Percentiles rank a stretch among this genome's conserved stretches.
Evolutionary conservation across 2,329 filamentous ascomycete species (phyloP).

Genomic region (Mycosphaerelloides madeirae): DNA sequence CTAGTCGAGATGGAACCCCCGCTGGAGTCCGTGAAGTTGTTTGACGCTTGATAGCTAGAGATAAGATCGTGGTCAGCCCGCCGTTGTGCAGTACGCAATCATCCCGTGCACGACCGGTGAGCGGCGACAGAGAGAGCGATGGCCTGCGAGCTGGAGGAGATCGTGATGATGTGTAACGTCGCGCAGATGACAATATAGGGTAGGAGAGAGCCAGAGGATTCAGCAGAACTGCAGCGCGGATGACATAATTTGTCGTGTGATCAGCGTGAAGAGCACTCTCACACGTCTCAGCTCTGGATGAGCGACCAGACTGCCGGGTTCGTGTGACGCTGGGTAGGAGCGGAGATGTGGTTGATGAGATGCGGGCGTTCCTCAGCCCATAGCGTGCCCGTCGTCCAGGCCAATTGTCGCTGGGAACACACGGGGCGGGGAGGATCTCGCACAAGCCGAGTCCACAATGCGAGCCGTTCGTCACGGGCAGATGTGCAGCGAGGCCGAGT

Average conservation of each 20-base stretch:
- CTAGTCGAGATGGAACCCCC: conserved; percentile 52
- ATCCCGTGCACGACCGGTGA: conserved; percentile 10
- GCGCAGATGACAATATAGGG: conserved; percentile 16
- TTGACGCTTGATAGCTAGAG: conserved; percentile 46
- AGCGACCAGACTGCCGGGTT: conserved; percentile 18
- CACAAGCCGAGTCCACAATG: conserved; percentile 13
- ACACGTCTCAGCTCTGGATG: conserved; percentile 18
- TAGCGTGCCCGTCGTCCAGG: neutral
- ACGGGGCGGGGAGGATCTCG: conserved; percentile 10
- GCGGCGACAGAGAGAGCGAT: conserved; percentile 3
- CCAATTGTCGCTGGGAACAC: conserved; percentile 15
- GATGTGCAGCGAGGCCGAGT: too few relatives aligned
- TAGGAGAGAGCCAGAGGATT: conserved; percentile 5
- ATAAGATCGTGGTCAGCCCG: conserved; percentile 12
- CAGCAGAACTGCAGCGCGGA: conserved; percentile 16
- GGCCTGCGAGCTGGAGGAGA: conserved; percentile 6
- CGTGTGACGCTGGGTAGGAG: conserved; percentile 9
- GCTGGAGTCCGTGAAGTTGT: conserved; percentile 53
- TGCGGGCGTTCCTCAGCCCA: conserved; percentile 5
- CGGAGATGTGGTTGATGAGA: conserved; percentile 11
- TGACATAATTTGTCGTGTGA: conserved; percentile 24
- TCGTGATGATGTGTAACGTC: conserved; percentile 22
- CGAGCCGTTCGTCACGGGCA: neutral
- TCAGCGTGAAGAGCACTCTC: conserved; percentile 10
- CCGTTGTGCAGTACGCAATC: neutral